Evolutionary conservation across 495 filamentous ascomycete species (phyloP), one percentile per base, ranked within the genome.

Genomic region (Geoglossum glabrum): DNA sequence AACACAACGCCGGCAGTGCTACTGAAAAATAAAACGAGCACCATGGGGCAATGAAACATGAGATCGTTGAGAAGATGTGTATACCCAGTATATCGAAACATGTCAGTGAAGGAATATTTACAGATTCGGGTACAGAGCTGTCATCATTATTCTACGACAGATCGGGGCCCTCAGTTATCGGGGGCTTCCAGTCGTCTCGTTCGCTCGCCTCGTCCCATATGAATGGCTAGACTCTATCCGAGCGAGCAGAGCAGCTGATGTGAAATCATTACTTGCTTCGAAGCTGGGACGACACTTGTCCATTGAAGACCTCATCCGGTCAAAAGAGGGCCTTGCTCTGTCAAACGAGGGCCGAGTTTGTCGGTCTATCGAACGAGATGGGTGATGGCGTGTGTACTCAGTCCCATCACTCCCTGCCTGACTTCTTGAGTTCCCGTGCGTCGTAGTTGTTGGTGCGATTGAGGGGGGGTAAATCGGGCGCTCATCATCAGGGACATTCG

Each of bases 401-500:
- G 90, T 95, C 30, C 89, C 89, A 69, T 95, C 88, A 70, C 88
- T 95, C 57, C 87, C 87, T 62, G 87, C 95, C 62, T 92, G 86
- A 64, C 85, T 90, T 57, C 82, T 84, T 57, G 83, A 77, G 63
- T 90, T 87, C 28, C 49, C 49, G 64, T 88, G 83, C 21, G 88
- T 87, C 57, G 83, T 85, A 54, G 80, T 77, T 19, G 85, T 87
- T 7, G 80, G 73, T 15, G 85, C 79, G 56, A 86, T 74, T 52
- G 90, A 92, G 13, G 92, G 87, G 25, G 92, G 85, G 67, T 95
- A 96, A 63, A 95, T 94, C 25, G 87, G 86, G 63, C 85, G 78
- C 66, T 83, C 76, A 63, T 95, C 88, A 67, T 96, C 89, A 62
- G 86, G 79, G 56, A 85, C 73, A 57, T 72, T 79, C 27, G 75